A percentile compares a stretch with the other conserved stretches of the same genome.
Evolutionary conservation across 768 basidiomycete species (phyloP).

Genomic region (Trametes cubensis): DNA sequence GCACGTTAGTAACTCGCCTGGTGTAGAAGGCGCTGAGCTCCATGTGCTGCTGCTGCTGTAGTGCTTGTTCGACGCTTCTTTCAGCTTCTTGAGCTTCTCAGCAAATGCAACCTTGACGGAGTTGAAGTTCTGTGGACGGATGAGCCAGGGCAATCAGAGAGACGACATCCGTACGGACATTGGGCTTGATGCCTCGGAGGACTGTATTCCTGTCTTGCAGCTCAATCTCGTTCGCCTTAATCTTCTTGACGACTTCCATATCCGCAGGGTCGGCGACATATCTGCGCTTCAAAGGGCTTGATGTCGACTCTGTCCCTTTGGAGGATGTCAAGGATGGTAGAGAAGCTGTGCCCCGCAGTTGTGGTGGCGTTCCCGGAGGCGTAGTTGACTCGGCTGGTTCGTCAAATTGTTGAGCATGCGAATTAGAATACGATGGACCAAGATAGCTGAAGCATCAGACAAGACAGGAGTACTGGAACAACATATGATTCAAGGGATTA

Average conservation of each 20-base stretch:
- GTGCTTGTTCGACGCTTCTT: slow-evolving; percentile 51
- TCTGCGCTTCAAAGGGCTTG: slow-evolving; percentile 65
- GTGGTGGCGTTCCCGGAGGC: slow-evolving; percentile 59
- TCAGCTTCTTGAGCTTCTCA: slow-evolving; percentile 79
- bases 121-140: slow-evolving; percentile 69
- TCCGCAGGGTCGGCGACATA: slow-evolving; percentile 82
- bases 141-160: not conserved
- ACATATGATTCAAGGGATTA: too few relatives aligned
- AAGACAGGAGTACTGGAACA: too few relatives aligned
- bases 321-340: slow-evolving; percentile 25
- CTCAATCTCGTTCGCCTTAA: slow-evolving; percentile 75
- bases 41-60: slow-evolving; percentile 47
- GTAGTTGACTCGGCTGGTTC: slow-evolving; percentile 59
- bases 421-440: slow-evolving; percentile 45
- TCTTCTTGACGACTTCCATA: slow-evolving; percentile 84
- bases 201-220: slow-evolving; percentile 82
- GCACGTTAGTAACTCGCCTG: slow-evolving; percentile 37
- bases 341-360: slow-evolving; percentile 19
- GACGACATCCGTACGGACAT: slow-evolving; percentile 52
- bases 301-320: slow-evolving; percentile 32
- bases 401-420: slow-evolving; percentile 34
- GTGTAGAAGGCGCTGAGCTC: slow-evolving; percentile 42
- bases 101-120: slow-evolving; percentile 64
- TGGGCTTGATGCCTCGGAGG: slow-evolving; percentile 78
- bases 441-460: too few relatives aligned